These are phyloP conservation scores for Wickerhamomyces ciferrii DNA, from an alignment of 805 yeast species.

Conservation along the genomic window DNA sequence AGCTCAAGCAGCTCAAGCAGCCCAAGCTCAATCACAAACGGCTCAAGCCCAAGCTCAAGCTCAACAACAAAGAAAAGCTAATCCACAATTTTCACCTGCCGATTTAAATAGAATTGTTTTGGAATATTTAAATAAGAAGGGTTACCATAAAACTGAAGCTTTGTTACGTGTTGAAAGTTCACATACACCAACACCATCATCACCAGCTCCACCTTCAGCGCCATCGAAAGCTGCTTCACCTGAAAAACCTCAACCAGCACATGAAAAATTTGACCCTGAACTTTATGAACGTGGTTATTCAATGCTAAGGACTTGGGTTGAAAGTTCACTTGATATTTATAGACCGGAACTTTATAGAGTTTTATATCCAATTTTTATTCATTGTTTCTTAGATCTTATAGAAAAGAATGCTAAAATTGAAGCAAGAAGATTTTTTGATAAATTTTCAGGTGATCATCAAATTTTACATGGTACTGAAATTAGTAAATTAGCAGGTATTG, in stretches of 20 bases:
- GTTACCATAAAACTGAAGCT: constrained; percentile 91
- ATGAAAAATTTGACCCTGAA: constrained; percentile 40
- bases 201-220: constrained; percentile 29
- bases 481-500: constrained; percentile 63
- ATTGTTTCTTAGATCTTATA: constrained; percentile 77
- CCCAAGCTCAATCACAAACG: constrained; percentile 3
- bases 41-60: constrained; percentile 5
- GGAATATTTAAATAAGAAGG: constrained; percentile 89
- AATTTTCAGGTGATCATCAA: constrained; percentile 66
- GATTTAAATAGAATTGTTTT: constrained; percentile 89
- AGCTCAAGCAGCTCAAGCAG: constrained; percentile 3
- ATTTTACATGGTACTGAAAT: constrained; percentile 77
- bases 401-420: constrained; percentile 51
- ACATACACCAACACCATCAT: constrained; percentile 47
- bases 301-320: constrained; percentile 83
- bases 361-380: constrained; percentile 89
- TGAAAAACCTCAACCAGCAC: background rate
- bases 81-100: constrained; percentile 61
- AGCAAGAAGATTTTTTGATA: constrained; percentile 74
- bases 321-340: constrained; percentile 84
- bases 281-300: constrained; percentile 76
- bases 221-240: constrained; percentile 8
- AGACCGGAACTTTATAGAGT: constrained; percentile 81
- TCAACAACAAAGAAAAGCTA: constrained; percentile 17
- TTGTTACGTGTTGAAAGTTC: constrained; percentile 85